A percentile compares a stretch with the other conserved stretches of the same genome.
Conservation (phyloP, 495 filamentous ascomycete species). For the Tirmania nivea region DNA sequence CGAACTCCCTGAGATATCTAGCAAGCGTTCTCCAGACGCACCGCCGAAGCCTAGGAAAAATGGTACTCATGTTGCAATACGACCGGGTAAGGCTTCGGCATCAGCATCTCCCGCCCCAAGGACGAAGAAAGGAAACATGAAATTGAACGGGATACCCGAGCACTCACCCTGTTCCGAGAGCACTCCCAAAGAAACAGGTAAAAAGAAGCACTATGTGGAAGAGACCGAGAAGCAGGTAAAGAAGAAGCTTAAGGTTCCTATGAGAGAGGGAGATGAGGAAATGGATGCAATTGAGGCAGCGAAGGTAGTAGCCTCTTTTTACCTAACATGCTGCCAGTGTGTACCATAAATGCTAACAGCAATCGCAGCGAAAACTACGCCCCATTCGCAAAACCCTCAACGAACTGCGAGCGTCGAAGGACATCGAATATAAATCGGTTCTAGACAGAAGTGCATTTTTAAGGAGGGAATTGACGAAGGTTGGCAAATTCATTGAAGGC, state of each 20-base stretch:
- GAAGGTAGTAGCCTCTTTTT: background rate
- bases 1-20: background rate
- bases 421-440: background rate
- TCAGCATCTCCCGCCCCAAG: constrained; percentile 37
- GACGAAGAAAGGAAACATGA: constrained; percentile 23
- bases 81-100: constrained; percentile 26
- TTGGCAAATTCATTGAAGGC: background rate
- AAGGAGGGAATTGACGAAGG: background rate
- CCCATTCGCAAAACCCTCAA: background rate
- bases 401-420: background rate
- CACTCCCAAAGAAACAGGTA: no score
- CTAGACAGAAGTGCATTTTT: background rate
- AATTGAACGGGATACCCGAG: background rate
- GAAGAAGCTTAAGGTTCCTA: background rate
- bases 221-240: background rate
- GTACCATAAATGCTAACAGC: background rate
- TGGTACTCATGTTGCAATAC: constrained; percentile 11
- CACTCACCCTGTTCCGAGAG: no score
- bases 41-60: constrained; percentile 12
- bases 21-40: constrained; percentile 20
- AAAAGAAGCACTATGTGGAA: background rate
- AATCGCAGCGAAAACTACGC: background rate
- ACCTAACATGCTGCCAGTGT: no score
- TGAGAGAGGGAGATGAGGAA: background rate
- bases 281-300: background rate